Evolutionary conservation across 2,329 filamentous ascomycete genomes (phyloP).

Genomic region (Ceratocystis ficicola): DNA sequence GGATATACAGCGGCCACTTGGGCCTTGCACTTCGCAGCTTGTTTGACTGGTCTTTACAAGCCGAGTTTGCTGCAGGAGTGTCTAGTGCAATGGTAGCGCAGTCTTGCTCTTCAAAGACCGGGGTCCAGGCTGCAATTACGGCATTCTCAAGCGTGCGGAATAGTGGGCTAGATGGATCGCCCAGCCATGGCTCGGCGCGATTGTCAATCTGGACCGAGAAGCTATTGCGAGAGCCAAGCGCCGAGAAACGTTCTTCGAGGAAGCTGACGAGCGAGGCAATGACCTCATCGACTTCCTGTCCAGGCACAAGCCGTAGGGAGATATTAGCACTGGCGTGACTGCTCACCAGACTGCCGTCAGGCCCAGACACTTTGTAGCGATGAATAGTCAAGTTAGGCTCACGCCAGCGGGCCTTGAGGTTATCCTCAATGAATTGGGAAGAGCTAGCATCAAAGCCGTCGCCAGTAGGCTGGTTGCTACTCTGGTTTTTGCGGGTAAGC

Average conservation of each 20-base stretch:
- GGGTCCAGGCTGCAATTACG: constrained; percentile 73
- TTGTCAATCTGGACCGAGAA: constrained; percentile 79
- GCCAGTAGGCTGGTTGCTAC: neutral
- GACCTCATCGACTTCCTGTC: constrained; percentile 75
- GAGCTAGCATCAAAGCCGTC: neutral
- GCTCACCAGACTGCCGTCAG: constrained; percentile 84
- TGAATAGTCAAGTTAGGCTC: constrained; percentile 92
- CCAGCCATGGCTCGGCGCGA: constrained; percentile 90
- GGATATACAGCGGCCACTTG: constrained; percentile 64
- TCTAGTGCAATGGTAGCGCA: neutral
- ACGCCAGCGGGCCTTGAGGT: constrained; percentile 86
- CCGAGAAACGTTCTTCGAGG: constrained; percentile 56
- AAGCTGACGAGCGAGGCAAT: constrained; percentile 54
- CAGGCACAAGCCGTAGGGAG: constrained; percentile 83
- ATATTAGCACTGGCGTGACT: constrained; percentile 78
- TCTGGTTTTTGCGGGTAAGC: constrained; percentile 45
- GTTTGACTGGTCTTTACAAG: constrained; percentile 17
- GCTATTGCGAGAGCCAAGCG: constrained; percentile 67
- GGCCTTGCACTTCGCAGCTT: constrained; percentile 26
- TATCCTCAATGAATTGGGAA: constrained; percentile 49
- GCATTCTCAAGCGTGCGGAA: constrained; percentile 80
- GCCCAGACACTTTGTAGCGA: constrained; percentile 81
- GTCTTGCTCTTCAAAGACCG: constrained; percentile 32
- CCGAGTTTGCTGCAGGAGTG: constrained; percentile 18
- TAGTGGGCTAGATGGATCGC: constrained; percentile 79